Base-by-base conservation (phyloP, 208 protist species). In the Sergeia podlipaevii region DNA sequence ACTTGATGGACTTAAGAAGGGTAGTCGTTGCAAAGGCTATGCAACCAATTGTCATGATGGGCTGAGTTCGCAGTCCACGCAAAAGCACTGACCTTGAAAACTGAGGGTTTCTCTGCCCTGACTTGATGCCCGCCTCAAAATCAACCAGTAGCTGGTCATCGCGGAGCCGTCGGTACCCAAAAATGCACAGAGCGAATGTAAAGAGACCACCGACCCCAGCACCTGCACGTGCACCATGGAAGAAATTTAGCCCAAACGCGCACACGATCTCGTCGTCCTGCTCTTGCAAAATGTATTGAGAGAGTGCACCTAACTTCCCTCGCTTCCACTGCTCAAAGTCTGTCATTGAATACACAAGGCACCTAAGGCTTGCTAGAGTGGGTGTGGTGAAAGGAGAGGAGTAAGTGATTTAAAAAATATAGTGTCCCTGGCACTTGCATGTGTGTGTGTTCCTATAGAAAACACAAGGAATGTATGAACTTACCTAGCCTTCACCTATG, bases 201-300 rank as follows among this genome's bases (percentile, higher is more conserved):
- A 79, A 64, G 20, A 91, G 10, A 4, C 38, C 74, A 8, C 82
- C 83, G 26, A 21, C 50, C 1, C 38, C 72, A 2, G 87, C 52
- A 17, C 87, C 87, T 8, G 39, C 34, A n/a, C 82, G 55, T 0
- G 80, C 87, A 0, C 87, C 87, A 36, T 77, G 44, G 61, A 91
- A 94, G 52, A 72, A 94, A 42, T 88, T 74, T 0, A 66, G 71
- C 13, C 87, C 82, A 60, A 94, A 94, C 15, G 77, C 61, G 44
- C 80, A 89, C 13, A 94, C 65, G 15, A 91, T 24, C 8, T 67
- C 65, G 54, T 94, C 87, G 39, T 91, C 87, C 28, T 72, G 48
- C 55, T 75, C 65, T 36, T 85, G 65, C 26, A 75, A 37, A 0
- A 66, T 44, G 39, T 60, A 81, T 26, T 69, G 21, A 2, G 30